These are phyloP conservation scores for Mychonastes homosphaera DNA, from an alignment of 139 green algal genomes.

Conservation along the genomic window DNA sequence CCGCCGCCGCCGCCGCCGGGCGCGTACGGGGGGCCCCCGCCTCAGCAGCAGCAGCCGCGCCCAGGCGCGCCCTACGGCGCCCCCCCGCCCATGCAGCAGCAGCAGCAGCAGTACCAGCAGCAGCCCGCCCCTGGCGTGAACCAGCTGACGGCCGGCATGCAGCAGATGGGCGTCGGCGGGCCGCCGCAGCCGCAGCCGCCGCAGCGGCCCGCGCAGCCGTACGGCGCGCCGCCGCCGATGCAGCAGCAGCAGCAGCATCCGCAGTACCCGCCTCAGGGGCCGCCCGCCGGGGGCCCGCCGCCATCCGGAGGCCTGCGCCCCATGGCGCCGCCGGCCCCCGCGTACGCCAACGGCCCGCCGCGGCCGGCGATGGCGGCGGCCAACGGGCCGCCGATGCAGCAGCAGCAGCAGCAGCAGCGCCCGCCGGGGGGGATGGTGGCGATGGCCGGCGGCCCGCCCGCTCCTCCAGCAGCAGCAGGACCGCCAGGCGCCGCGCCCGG, in stretches of 20 bases:
- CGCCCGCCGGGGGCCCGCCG: background rate
- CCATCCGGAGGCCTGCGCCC: no score
- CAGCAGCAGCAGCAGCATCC: background rate
- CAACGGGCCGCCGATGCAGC: background rate
- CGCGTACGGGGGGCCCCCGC: no score
- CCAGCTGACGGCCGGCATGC: conserved; percentile 22
- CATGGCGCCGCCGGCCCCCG: no score
- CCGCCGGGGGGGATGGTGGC: conserved; percentile 1
- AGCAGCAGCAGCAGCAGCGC: background rate
- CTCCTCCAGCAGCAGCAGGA: background rate
- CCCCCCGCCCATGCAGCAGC: no score
- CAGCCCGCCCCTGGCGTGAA: no score
- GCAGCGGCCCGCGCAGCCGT: background rate
- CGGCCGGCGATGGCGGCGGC: no score
- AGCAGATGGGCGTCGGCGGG: conserved; percentile 15
- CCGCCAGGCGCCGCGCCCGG: conserved; percentile 10
- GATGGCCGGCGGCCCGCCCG: background rate
- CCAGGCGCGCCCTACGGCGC: no score
- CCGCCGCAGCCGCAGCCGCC: background rate
- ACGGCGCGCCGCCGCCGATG: background rate
- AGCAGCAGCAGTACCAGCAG: no score
- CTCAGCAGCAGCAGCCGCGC: no score
- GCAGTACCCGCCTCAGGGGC: background rate
- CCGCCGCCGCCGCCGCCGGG: no score
- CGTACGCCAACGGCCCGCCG: no score